phyloP scores from a whole-genome alignment of 306 rosid species.

The Crotalaria pallida region DNA sequence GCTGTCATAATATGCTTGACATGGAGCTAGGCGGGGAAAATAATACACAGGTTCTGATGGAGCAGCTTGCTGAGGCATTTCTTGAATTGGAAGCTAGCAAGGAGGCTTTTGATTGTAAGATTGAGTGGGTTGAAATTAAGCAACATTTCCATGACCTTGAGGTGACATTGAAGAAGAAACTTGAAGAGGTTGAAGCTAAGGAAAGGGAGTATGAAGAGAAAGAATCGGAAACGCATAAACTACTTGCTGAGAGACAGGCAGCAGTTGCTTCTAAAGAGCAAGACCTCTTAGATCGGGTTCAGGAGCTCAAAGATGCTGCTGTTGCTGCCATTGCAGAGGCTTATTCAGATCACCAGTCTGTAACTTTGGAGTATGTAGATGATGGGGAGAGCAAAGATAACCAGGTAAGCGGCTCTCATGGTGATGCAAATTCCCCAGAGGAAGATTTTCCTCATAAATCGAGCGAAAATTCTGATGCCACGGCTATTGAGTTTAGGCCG shows the following conservation, averaged over 20 bases:
- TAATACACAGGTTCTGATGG: slow-evolving; percentile 29
- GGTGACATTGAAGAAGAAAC: slow-evolving; percentile 27
- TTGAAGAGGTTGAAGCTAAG: slow-evolving; percentile 39
- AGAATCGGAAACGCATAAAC: slow-evolving; percentile 26
- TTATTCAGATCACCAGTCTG: slow-evolving; percentile 27
- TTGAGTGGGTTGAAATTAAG: slow-evolving; percentile 47
- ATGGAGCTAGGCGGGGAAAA: slow-evolving; percentile 25
- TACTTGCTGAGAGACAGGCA: slow-evolving; percentile 39
- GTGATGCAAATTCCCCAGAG: slow-evolving; percentile 36
- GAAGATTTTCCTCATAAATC: slow-evolving; percentile 39
- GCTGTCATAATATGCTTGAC: background rate
- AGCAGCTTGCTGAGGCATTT: slow-evolving; percentile 41
- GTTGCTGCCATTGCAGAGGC: slow-evolving; percentile 43
- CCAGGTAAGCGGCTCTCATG: slow-evolving; percentile 51
- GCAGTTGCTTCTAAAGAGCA: slow-evolving; percentile 45
- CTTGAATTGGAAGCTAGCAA: slow-evolving; percentile 39
- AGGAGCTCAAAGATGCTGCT: slow-evolving; percentile 49
- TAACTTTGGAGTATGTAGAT: slow-evolving; percentile 21
- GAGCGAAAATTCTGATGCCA: slow-evolving; percentile 31
- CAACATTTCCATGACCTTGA: slow-evolving; percentile 45
- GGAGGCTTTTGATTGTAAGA: slow-evolving; percentile 32
- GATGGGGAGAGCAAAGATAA: slow-evolving; percentile 27
- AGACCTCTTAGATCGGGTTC: slow-evolving; percentile 43
- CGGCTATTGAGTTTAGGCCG: slow-evolving; percentile 45
- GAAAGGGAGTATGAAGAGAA: slow-evolving; percentile 38